phyloP scores from a whole-genome alignment of 1,284 basidiomycete genomes.

The Cryptococcus floricola region DNA sequence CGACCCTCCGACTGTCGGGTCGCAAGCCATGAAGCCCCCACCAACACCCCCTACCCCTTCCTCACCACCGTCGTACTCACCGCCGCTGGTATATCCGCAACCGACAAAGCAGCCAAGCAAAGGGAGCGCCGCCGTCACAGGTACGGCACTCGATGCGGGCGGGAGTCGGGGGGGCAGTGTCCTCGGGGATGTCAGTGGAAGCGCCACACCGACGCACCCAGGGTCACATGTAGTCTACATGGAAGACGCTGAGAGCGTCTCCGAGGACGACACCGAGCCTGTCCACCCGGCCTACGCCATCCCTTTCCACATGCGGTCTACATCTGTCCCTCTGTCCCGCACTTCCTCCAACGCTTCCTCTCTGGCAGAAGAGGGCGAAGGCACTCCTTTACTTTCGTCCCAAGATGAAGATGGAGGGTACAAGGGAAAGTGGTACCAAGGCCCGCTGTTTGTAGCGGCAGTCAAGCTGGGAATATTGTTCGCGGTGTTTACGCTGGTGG shows the following conservation, averaged over 20 bases:
- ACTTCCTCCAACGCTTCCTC: constrained; percentile 4
- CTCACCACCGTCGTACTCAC: constrained; percentile 9
- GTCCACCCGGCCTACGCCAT: neutral
- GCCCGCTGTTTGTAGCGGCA: constrained; percentile 69
- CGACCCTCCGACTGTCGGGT: no score
- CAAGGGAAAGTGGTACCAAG: constrained; percentile 40
- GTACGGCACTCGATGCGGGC: neutral
- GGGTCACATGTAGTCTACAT: neutral
- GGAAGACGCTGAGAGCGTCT: neutral
- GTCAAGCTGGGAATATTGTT: constrained; percentile 79
- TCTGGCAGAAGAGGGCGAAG: constrained; percentile 12
- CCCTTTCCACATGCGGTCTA: constrained; percentile 7
- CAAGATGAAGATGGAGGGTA: constrained; percentile 6
- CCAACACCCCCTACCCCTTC: constrained; percentile 7
- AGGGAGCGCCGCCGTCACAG: constrained; percentile 5
- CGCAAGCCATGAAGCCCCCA: neutral
- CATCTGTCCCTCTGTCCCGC: constrained; percentile 1
- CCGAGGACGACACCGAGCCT: neutral
- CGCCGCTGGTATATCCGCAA: constrained; percentile 2
- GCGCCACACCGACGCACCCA: neutral
- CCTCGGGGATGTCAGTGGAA: neutral
- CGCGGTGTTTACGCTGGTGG: constrained; percentile 61
- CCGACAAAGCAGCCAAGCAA: neutral
- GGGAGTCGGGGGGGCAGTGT: neutral
- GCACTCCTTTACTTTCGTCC: constrained; percentile 1